phyloP scores from a whole-genome alignment of 108 stramenopile species.

The Nitzschia sp. region DNA sequence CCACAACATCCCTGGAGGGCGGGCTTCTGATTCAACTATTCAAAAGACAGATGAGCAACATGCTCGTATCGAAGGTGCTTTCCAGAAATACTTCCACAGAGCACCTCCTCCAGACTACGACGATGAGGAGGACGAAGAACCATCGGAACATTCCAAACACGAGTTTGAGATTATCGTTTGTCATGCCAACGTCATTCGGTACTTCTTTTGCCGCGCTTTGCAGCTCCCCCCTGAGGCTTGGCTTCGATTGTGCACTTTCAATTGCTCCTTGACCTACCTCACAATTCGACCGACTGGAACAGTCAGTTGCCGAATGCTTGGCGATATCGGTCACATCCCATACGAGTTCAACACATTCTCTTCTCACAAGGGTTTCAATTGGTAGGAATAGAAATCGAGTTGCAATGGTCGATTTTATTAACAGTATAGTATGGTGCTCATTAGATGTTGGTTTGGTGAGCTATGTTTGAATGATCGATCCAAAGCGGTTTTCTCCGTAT shows the following conservation, averaged over 20 bases:
- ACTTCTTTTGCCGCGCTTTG: constrained; percentile 88
- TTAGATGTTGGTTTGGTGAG: too few species aligned
- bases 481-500: too few species aligned
- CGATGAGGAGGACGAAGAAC: constrained; percentile 20
- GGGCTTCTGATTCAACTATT: constrained; percentile 44
- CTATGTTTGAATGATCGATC: too few species aligned
- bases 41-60: constrained; percentile 68
- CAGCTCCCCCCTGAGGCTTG: constrained; percentile 92
- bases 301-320: constrained; percentile 84
- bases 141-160: constrained; percentile 47
- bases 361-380: constrained; percentile 74
- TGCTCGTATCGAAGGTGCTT: constrained; percentile 84
- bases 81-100: constrained; percentile 84
- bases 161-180: constrained; percentile 93
- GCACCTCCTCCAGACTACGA: constrained; percentile 38
- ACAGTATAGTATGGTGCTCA: too few species aligned
- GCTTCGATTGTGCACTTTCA: constrained; percentile 87
- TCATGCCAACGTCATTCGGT: constrained; percentile 96
- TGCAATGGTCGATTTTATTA: neutral
- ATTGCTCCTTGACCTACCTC: constrained; percentile 86
- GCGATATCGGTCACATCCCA: constrained; percentile 86
- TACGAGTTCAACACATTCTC: constrained; percentile 69
- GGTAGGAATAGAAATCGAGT: constrained; percentile 41
- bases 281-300: constrained; percentile 82
- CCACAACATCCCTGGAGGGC: constrained; percentile 77